These are phyloP conservation scores for Solanum stenotomum DNA, from an alignment of 257 asterid species.

Conservation along the genomic window DNA sequence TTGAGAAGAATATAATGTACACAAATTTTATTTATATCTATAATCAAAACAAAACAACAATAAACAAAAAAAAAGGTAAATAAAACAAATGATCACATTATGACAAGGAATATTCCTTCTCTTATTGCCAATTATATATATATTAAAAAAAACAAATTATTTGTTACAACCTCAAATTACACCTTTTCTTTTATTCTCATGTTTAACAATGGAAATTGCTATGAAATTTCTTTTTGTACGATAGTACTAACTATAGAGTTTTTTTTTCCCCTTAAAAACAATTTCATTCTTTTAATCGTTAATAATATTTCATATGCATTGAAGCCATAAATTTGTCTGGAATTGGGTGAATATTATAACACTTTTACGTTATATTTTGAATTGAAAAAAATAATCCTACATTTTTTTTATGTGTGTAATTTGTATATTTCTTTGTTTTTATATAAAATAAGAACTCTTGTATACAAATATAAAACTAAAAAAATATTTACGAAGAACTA, in stretches of 20 bases:
- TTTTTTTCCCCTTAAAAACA: not conserved
- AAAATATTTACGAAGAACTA: not conserved
- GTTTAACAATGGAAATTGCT: not conserved
- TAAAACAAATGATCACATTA: not conserved
- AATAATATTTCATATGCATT: not conserved
- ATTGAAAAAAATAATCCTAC: not conserved
- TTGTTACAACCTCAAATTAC: not conserved
- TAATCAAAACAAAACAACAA: not conserved
- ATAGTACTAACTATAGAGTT: not conserved
- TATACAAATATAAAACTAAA: not conserved
- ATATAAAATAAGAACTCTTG: not conserved
- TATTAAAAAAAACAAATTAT: not conserved
- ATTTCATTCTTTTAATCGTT: not conserved
- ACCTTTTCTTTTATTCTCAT: not conserved
- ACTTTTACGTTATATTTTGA: not conserved
- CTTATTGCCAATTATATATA: not conserved
- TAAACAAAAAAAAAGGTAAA: not conserved
- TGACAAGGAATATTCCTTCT: not conserved
- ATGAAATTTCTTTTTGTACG: not conserved
- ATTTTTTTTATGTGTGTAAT: not conserved
- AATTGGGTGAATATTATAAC: not conserved
- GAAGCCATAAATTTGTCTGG: not conserved
- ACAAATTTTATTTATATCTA: not conserved
- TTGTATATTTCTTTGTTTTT: not conserved
- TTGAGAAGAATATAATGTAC: not conserved